These are phyloP conservation scores for Amaranthus hypochondriacus DNA, from an alignment of 148 eudicot species.

Conservation along the genomic window DNA sequence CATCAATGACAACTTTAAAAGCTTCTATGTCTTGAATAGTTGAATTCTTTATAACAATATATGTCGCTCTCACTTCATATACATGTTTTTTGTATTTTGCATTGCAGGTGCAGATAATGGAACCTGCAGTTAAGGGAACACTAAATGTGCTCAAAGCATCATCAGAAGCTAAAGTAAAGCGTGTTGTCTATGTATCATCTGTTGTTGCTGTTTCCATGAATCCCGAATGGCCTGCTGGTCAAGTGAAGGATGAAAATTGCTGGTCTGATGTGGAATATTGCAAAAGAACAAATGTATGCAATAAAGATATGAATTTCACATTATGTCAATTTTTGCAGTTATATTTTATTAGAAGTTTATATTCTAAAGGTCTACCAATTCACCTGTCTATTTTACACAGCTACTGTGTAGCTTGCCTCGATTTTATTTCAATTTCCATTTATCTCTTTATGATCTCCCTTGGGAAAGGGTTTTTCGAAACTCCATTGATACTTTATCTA, in stretches of 20 bases:
- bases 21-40: not conserved
- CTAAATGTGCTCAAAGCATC: constrained; percentile 42
- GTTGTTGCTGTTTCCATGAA: constrained; percentile 35
- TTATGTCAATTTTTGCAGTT: not conserved
- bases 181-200: constrained; percentile 44
- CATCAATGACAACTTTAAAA: not conserved
- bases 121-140: constrained; percentile 47
- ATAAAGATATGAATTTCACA: not conserved
- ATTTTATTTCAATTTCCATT: not conserved
- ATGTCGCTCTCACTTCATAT: not conserved
- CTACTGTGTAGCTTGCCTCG: not conserved
- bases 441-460: not conserved
- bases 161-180: constrained; percentile 43
- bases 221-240: constrained; percentile 49
- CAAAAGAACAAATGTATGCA: constrained; percentile 33
- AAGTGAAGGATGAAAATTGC: constrained; percentile 48
- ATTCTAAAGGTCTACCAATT: not conserved
- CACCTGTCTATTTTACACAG: not conserved
- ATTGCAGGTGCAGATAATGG: constrained; percentile 36
- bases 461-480: not conserved
- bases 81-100: not conserved
- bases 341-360: not conserved
- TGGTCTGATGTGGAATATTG: constrained; percentile 49
- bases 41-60: not conserved
- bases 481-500: not conserved